Evolutionary conservation across 1,284 basidiomycete species (phyloP).

Genomic region (Peniophora sp.): DNA sequence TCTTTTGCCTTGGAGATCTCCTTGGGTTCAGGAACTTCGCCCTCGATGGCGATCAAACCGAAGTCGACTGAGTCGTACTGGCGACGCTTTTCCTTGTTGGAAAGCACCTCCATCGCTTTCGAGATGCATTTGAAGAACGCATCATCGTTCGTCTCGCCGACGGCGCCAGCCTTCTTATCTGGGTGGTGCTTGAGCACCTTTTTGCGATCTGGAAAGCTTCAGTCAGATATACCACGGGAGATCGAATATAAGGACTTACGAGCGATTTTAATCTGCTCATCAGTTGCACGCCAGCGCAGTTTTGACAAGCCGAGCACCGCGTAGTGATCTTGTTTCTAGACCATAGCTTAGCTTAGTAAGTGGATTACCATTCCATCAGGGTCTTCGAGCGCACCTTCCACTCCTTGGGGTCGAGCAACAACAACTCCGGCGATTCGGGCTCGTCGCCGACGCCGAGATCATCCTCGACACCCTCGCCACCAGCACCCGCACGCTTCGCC

Average conservation of each 20-base stretch:
- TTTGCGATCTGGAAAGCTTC: slow-evolving; percentile 68
- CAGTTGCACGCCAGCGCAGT: slow-evolving; percentile 82
- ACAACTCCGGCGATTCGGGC: slow-evolving; percentile 68
- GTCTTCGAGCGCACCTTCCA: slow-evolving; percentile 97
- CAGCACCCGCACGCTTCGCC: slow-evolving; percentile 42
- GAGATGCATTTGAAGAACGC: slow-evolving; percentile 99
- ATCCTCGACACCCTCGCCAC: slow-evolving; percentile 60
- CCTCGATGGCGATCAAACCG: slow-evolving; percentile 63
- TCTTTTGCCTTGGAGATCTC: slow-evolving; percentile 53
- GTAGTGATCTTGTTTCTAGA: slow-evolving; percentile 95
- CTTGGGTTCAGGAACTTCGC: slow-evolving; percentile 65
- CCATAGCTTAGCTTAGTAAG: too few relatives aligned
- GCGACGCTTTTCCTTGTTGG: slow-evolving; percentile 79
- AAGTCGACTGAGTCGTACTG: slow-evolving; percentile 98
- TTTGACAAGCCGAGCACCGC: slow-evolving; percentile 91
- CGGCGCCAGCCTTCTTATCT: slow-evolving; percentile 87
- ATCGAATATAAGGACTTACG: slow-evolving; percentile 47
- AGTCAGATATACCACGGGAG: slow-evolving; percentile 4
- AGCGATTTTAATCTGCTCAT: slow-evolving; percentile 93
- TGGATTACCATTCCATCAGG: background rate
- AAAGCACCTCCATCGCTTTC: slow-evolving; percentile 92
- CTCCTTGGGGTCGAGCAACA: slow-evolving; percentile 88
- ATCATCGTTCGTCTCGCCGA: slow-evolving; percentile 84
- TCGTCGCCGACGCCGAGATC: slow-evolving; percentile 93
- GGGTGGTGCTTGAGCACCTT: slow-evolving; percentile 99